These are phyloP conservation scores for Solioccasus polychromus DNA, from an alignment of 768 basidiomycete species.

Conservation along the genomic window DNA sequence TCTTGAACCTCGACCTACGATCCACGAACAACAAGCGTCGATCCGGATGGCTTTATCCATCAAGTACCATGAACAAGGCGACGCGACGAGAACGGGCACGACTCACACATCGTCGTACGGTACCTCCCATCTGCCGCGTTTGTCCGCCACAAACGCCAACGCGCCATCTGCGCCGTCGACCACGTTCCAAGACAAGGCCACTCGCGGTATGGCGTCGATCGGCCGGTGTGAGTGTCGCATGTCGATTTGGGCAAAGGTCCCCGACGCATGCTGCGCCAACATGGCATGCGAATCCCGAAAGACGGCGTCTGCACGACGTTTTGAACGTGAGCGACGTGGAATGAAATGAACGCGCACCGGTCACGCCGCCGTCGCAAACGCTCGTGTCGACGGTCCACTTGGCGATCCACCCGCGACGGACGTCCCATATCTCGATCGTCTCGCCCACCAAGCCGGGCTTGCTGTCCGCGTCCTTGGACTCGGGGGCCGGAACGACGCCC, in stretches of 20 bases:
- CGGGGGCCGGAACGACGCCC: slow-evolving; percentile 4
- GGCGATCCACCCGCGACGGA: slow-evolving; percentile 72
- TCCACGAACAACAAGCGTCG: slow-evolving; percentile 18
- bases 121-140: slow-evolving; percentile 51
- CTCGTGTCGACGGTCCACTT: slow-evolving; percentile 76
- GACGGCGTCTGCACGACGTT: slow-evolving; percentile 48
- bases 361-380: slow-evolving; percentile 66
- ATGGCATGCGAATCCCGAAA: slow-evolving; percentile 71
- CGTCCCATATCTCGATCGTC: slow-evolving; percentile 84
- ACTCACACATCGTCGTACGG: slow-evolving; percentile 82
- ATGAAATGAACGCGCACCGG: slow-evolving; percentile 47
- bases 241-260: slow-evolving; percentile 78
- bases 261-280: slow-evolving; percentile 72
- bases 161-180: slow-evolving; percentile 42
- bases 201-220: slow-evolving; percentile 63
- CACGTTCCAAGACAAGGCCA: slow-evolving; percentile 62
- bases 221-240: slow-evolving; percentile 61
- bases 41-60: slow-evolving; percentile 37
- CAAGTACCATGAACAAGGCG: not conserved
- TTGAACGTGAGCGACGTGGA: not conserved
- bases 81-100: not conserved
- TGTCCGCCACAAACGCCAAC: slow-evolving; percentile 64
- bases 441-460: slow-evolving; percentile 39
- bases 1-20: slow-evolving; percentile 45
- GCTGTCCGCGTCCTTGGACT: slow-evolving; percentile 15